Conservation (phyloP, 371 early-diverging fungal species). For the Parasitella parasitica region DNA sequence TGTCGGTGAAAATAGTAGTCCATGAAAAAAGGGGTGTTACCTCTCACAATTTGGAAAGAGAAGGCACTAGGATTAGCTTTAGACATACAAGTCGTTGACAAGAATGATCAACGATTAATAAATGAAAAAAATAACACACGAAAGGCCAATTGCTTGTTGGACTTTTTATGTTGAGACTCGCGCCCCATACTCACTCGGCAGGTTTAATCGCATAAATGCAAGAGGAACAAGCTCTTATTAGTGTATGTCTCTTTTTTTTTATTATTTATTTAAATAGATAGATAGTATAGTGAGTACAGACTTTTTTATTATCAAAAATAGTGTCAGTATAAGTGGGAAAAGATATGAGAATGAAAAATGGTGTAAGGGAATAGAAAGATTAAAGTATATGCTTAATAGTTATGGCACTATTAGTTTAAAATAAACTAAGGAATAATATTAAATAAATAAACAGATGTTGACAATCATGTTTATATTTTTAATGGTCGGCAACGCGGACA, state of each 20-base stretch:
- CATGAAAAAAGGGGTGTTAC: no score
- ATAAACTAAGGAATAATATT: background rate
- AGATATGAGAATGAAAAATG: background rate
- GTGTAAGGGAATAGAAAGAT: background rate
- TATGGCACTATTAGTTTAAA: slow-evolving; percentile 1
- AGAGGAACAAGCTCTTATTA: background rate
- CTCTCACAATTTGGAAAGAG: no score
- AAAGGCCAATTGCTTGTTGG: no score
- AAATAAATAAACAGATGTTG: background rate
- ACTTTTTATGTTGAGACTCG: no score
- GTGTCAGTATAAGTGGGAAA: background rate
- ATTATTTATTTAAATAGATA: background rate
- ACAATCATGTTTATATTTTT: background rate
- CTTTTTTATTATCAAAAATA: slow-evolving; percentile 4
- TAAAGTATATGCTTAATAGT: background rate
- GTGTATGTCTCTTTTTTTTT: no score
- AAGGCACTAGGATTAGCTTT: no score
- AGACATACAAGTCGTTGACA: no score
- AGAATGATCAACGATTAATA: no score
- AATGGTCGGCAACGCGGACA: background rate
- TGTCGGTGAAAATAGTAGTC: no score
- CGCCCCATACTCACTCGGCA: no score
- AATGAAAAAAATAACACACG: no score
- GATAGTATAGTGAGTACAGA: slow-evolving; percentile 12
- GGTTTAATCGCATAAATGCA: no score